phyloP scores from a whole-genome alignment of 441 rosid species.

The Raphanus hybrid region DNA sequence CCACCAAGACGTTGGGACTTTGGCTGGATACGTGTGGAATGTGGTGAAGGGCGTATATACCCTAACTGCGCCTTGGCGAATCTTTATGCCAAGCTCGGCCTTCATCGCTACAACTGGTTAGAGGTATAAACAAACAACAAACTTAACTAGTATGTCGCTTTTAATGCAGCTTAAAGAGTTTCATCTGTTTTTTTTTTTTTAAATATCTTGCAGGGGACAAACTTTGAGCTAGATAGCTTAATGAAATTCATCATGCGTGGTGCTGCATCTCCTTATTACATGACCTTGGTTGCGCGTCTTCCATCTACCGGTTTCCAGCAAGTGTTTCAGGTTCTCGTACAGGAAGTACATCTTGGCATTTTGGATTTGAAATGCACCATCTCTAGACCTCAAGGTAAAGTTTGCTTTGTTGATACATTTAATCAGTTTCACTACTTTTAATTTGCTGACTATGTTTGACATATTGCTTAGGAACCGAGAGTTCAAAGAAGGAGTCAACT shows the following conservation, averaged over 20 bases:
- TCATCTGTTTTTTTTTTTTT: neutral
- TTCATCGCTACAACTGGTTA: too few relatives aligned
- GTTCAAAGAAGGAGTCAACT: neutral
- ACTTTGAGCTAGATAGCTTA: neutral
- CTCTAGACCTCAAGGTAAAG: neutral
- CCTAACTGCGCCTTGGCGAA: neutral
- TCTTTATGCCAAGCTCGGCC: neutral
- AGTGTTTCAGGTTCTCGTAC: neutral
- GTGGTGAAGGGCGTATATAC: neutral
- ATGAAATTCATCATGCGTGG: neutral
- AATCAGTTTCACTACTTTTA: neutral
- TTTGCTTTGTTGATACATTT: neutral
- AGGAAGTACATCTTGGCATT: neutral
- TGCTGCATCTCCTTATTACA: neutral
- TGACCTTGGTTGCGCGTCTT: neutral
- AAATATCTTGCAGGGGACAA: neutral
- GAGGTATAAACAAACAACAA: neutral
- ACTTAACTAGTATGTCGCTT: neutral
- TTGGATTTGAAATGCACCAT: neutral
- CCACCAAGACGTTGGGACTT: neutral
- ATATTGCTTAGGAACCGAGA: neutral
- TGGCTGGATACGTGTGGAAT: neutral
- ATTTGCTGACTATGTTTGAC: neutral
- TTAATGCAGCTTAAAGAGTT: neutral
- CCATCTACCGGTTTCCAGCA: neutral